Base-by-base conservation (phyloP, 2,329 filamentous ascomycete genomes). In the Fusarium beomiforme region DNA sequence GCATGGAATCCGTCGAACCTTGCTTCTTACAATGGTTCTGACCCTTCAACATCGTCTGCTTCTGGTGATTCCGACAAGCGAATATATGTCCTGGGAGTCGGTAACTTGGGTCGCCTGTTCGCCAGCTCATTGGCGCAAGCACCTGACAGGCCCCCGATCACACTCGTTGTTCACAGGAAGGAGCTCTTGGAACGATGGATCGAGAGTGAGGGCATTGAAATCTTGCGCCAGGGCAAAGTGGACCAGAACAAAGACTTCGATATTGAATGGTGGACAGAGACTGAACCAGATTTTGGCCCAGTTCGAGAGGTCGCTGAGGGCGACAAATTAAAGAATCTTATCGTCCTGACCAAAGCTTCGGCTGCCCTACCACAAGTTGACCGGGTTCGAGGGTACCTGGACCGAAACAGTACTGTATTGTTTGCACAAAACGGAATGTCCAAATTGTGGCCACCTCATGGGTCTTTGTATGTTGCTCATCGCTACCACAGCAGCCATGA, bases 361-460 rank as follows among this genome's bases (percentile, higher is more conserved):
- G 82, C 88, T 39, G 92, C 93, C 0, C 79, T 93, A n/a, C 82
- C 86, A 2, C 91, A 92, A 42, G 81, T 86, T 8, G 84, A 86
- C 55, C 78, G 83, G 21, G 80, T 97, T 17, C 83, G 87, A 10
- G 81, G 87, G 2, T 88, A 97, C 56, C 86, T 90, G 5, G 86
- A 89, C 69, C 79, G 82, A 6, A 80, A 85, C 6, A 93, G 91
- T n/a, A 92, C 93, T 0, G 88, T 98, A n/a, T 85, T 92, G 16
- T 93, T 98, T 75, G 83, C 93, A 26, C 95, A 98, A 75, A 97
- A 97, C 75, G 95, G 95, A 49, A 92, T 98, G 89, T 94, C 93
- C 34, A 85, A 84, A 70, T 78, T 88, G 19, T 89, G 87, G 87
- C 86, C 87, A 26, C 87, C 87, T 11, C 78, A 84, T 53, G 86